A percentile compares a stretch with the other conserved stretches of the same genome.
Conservation (phyloP, 306 rosid genomes). For the Parietaria judaica region DNA sequence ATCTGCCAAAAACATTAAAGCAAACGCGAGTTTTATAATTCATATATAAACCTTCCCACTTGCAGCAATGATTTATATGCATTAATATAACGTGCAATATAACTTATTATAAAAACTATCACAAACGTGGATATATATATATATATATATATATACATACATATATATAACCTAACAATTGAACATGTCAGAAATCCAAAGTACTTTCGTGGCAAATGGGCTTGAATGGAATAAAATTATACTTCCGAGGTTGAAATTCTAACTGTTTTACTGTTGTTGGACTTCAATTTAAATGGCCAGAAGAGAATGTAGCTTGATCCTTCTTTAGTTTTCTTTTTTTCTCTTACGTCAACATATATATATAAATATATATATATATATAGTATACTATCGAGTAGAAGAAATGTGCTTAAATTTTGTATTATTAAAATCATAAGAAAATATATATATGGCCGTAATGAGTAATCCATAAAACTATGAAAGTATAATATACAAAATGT, state of each 20-base stretch:
- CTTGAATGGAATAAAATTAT: background rate
- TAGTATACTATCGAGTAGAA: no score
- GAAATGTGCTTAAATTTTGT: no score
- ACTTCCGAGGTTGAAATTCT: background rate
- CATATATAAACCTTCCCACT: background rate
- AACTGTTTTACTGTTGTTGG: background rate
- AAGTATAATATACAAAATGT: no score
- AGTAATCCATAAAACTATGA: no score
- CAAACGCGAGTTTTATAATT: background rate
- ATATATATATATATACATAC: background rate
- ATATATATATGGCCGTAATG: no score
- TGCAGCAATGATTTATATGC: constrained; percentile 2
- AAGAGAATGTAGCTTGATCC: background rate
- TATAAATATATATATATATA: background rate
- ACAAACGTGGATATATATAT: background rate
- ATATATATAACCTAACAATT: background rate
- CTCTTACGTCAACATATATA: no score
- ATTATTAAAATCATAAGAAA: no score
- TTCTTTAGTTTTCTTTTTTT: background rate
- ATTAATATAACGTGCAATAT: no score
- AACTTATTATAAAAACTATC: no score
- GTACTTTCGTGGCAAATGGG: background rate
- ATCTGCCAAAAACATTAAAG: constrained; percentile 8
- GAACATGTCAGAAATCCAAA: background rate
- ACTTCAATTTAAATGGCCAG: background rate